Base-by-base conservation (phyloP, 495 filamentous ascomycete species). In the Pseudoneurospora amorphoporcata region DNA sequence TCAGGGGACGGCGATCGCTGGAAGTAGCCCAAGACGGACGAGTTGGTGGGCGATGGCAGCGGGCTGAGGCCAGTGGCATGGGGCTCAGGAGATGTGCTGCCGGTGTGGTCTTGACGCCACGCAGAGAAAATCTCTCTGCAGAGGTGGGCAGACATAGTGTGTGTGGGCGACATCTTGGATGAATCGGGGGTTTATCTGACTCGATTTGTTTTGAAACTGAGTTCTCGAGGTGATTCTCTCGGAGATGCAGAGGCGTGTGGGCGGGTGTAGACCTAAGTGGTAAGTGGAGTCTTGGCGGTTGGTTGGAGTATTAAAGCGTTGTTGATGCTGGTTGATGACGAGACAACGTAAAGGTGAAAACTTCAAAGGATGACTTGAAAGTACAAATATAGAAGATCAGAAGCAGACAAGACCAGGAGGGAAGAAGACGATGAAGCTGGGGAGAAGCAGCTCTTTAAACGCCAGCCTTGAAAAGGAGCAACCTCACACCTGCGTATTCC, bases 141-240 rank as follows among this genome's bases (percentile, higher is more conserved):
- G 76, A 86, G 76, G 71, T 86, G 84, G 77, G 84, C 84, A 8
- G 84, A 83, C 83, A 86, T 86, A 69, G 84, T 86, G 78, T 86
- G 83, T 16, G 84, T 86, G 69, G 84, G 84, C 71, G 84, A 83
- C 84, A 86, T 86, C 68, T 68, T 80, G 74, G 37, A 14, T 43
- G 37, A 12, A 68, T 72, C 10, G 10, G 39, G 10, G 10, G 39
- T 35, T 65, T 35, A 32, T 65, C 3, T 65, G 12, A 35, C 53
- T 35, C 3, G 53, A 32, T 74, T 72, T 69, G 38, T 37, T 23
- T 39, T 47, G 9, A 39, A 43, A 61, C 6, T 8, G 23, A 17
- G 68, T 68, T 37, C n/a, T 35, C 38, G 43, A 69, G 41, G 68
- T 40, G 35, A 37, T 19, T 39, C 16, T 68, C 68, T 72, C 65